A percentile compares a stretch with the other conserved stretches of the same genome.
Conservation (phyloP, 805 yeast species). For the Alloascoidea africana region DNA sequence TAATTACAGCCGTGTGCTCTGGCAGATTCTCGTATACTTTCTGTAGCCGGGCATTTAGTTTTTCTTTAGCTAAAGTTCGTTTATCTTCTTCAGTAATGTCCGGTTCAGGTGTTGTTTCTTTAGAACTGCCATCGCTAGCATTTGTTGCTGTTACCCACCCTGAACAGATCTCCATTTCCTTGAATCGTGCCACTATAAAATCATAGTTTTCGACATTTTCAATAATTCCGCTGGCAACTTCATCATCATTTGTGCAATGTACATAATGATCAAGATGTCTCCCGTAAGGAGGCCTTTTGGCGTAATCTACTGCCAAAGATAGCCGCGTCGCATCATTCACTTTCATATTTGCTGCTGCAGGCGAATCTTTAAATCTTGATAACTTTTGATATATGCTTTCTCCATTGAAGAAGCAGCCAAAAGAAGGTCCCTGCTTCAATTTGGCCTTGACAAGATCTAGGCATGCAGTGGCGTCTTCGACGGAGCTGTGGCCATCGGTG, state of each 20-base stretch:
- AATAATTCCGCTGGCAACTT: conserved; percentile 28
- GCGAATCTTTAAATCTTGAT: background rate
- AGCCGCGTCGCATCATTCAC: conserved; percentile 6
- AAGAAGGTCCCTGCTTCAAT: conserved; percentile 45
- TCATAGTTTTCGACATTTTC: conserved; percentile 25
- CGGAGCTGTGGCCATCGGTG: conserved; percentile 67
- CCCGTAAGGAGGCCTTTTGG: conserved; percentile 17
- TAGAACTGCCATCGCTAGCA: background rate
- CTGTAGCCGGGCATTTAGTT: conserved; percentile 29
- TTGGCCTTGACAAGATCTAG: conserved; percentile 62
- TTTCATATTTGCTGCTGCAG: conserved; percentile 2
- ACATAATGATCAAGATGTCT: conserved; percentile 20
- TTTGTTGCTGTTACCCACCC: conserved; percentile 13
- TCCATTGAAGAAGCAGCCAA: conserved; percentile 34
- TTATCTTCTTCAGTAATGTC: background rate
- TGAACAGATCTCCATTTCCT: conserved; percentile 37
- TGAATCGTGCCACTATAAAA: conserved; percentile 37
- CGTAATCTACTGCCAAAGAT: conserved; percentile 20
- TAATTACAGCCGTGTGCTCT: conserved; percentile 37
- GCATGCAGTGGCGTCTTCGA: conserved; percentile 75
- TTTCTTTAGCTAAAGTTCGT: conserved; percentile 11
- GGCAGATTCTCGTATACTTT: conserved; percentile 40
- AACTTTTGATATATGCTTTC: background rate
- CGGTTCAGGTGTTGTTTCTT: too few relatives aligned
- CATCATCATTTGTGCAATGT: conserved; percentile 43